Evolutionary conservation across 2,329 filamentous ascomycete genomes (phyloP).

Genomic region (Cadophora luteo-olivacea): DNA sequence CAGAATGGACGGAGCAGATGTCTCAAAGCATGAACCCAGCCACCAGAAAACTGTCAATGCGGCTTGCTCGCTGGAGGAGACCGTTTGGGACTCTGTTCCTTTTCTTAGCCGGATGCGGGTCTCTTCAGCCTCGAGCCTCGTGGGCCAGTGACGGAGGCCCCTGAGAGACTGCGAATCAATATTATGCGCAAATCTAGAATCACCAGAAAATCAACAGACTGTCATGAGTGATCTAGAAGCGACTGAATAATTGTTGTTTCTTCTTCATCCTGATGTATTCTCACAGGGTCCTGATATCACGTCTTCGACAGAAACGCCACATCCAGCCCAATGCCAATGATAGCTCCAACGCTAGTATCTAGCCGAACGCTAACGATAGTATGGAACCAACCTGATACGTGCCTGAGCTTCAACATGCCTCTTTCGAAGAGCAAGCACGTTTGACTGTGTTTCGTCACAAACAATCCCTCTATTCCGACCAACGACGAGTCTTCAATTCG

Average conservation of each 20-base stretch:
- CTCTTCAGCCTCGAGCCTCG: not conserved
- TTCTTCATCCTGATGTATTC: not conserved
- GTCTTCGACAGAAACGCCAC: not conserved
- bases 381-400: slow-evolving; percentile 19
- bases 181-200: not conserved
- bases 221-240: not conserved
- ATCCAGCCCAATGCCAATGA: not conserved
- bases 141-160: not conserved
- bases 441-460: slow-evolving; percentile 27
- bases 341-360: not conserved
- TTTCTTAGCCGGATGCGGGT: not conserved
- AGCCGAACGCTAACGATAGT: slow-evolving; percentile 8
- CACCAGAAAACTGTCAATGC: not conserved
- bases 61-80: slow-evolving; percentile 9
- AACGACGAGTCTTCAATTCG: not conserved
- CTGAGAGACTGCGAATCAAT: not conserved
- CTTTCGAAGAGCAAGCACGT: slow-evolving; percentile 12
- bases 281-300: slow-evolving; percentile 3
- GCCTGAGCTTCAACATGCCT: slow-evolving; percentile 14
- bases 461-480: slow-evolving; percentile 13
- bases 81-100: slow-evolving; percentile 4
- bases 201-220: not conserved
- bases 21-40: slow-evolving; percentile 3
- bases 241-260: not conserved
- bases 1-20: not conserved